Evolutionary conservation across 345 rosid species (phyloP).

Genomic region (Viola odorata): DNA sequence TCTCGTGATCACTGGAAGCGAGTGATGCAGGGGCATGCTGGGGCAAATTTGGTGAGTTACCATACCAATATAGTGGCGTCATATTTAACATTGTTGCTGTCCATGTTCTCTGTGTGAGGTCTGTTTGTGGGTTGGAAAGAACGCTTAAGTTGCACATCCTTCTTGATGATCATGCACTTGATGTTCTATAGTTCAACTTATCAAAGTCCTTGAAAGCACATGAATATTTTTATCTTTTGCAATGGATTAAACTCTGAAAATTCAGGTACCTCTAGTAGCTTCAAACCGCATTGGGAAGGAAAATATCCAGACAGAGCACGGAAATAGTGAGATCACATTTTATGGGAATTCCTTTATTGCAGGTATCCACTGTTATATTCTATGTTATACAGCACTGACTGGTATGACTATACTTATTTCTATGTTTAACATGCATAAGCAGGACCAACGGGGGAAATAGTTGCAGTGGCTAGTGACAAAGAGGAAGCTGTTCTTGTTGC

Average conservation of each 20-base stretch:
- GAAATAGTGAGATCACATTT: slow-evolving; percentile 71
- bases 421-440: slow-evolving; percentile 8
- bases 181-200: neutral
- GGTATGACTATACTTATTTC: neutral
- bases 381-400: neutral
- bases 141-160: no score
- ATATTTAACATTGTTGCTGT: no score
- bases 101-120: no score
- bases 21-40: slow-evolving; percentile 99
- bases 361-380: slow-evolving; percentile 30
- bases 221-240: neutral
- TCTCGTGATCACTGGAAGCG: slow-evolving; percentile 87
- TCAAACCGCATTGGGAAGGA: slow-evolving; percentile 86
- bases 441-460: slow-evolving; percentile 85
- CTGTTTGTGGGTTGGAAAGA: no score
- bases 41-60: slow-evolving; percentile 75
- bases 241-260: no score
- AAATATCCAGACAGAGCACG: slow-evolving; percentile 69
- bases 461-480: slow-evolving; percentile 62
- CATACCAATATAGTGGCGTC: neutral
- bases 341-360: slow-evolving; percentile 85
- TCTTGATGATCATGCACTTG: neutral
- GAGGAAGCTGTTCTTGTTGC: slow-evolving; percentile 78
- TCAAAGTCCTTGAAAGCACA: neutral
- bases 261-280: slow-evolving; percentile 75